Percentiles rank a stretch among this genome's conserved stretches.
Conservation (phyloP, 2,329 filamentous ascomycete genomes). For the Neonectria ditissima region DNA sequence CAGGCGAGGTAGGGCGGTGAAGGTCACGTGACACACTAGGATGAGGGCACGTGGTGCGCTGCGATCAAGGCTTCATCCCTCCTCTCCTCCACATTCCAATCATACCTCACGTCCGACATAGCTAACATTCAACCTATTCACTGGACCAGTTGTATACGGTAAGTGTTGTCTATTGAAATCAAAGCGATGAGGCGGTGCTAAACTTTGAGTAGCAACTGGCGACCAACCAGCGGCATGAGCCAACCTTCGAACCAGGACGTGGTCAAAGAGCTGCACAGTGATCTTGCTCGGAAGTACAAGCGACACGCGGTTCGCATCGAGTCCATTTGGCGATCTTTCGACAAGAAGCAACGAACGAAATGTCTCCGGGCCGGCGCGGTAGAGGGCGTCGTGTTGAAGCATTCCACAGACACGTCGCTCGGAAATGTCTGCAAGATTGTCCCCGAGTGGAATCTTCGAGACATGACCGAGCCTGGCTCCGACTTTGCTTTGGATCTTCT, state of each 20-base stretch:
- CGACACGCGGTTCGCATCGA: conserved; percentile 51
- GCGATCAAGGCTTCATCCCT: too few species aligned
- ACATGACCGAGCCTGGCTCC: conserved; percentile 51
- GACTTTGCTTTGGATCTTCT: conserved; percentile 54
- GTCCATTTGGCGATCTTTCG: conserved; percentile 55
- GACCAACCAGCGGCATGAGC: not conserved
- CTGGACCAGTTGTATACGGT: too few species aligned
- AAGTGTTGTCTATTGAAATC: too few species aligned
- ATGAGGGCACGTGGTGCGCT: too few species aligned
- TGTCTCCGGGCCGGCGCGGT: conserved; percentile 51
- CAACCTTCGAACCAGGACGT: not conserved
- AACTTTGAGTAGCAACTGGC: too few species aligned
- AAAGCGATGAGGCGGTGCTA: too few species aligned
- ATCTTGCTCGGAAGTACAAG: conserved; percentile 55
- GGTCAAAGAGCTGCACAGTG: conserved; percentile 47
- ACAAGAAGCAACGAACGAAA: conserved; percentile 47
- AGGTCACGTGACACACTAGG: too few species aligned
- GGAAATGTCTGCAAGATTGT: conserved; percentile 54
- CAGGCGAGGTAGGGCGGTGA: too few species aligned
- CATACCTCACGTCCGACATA: too few species aligned
- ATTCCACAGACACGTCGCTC: conserved; percentile 50
- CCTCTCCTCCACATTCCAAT: too few species aligned
- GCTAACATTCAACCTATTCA: too few species aligned
- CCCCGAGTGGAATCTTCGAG: conserved; percentile 58
- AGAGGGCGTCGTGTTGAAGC: conserved; percentile 51